phyloP scores from a whole-genome alignment of 1,139 yeast species.

The Debaryomycetaceae sp. region DNA sequence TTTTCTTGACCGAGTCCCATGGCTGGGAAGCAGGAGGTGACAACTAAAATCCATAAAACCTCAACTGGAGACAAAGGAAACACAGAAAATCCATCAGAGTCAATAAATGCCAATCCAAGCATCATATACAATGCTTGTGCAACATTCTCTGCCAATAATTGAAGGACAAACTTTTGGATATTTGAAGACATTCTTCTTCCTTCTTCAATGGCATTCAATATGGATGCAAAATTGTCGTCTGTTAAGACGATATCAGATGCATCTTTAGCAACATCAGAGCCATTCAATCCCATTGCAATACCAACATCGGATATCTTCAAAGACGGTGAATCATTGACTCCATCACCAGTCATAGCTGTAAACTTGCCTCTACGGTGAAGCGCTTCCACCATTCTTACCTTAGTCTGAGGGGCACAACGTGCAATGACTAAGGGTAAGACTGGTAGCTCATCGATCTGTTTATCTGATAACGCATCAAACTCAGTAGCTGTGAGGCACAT shows the following conservation, averaged over 20 bases:
- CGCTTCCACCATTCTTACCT: slow-evolving; percentile 81
- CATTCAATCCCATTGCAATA: slow-evolving; percentile 82
- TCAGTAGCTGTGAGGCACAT: slow-evolving; percentile 79
- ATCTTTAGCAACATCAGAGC: slow-evolving; percentile 80
- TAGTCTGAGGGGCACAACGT: slow-evolving; percentile 82
- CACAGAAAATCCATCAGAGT: slow-evolving; percentile 55
- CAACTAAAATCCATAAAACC: slow-evolving; percentile 75
- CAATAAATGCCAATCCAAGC: slow-evolving; percentile 71
- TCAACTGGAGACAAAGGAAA: slow-evolving; percentile 80
- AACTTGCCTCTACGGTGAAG: slow-evolving; percentile 67
- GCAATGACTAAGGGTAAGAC: slow-evolving; percentile 78
- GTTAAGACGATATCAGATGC: slow-evolving; percentile 73
- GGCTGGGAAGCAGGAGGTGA: slow-evolving; percentile 80
- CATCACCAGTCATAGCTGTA: slow-evolving; percentile 88
- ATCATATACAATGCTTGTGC: slow-evolving; percentile 72
- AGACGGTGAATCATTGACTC: slow-evolving; percentile 82
- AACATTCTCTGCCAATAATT: slow-evolving; percentile 72
- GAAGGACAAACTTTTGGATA: slow-evolving; percentile 79
- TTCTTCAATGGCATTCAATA: slow-evolving; percentile 75
- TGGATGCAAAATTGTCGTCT: slow-evolving; percentile 77
- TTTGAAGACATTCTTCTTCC: slow-evolving; percentile 81
- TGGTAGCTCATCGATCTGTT: slow-evolving; percentile 63
- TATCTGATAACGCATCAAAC: slow-evolving; percentile 63
- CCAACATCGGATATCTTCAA: slow-evolving; percentile 81
- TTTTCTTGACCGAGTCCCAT: slow-evolving; percentile 80